phyloP scores from a whole-genome alignment of 129 eudicot species.

The Arctium minus region DNA sequence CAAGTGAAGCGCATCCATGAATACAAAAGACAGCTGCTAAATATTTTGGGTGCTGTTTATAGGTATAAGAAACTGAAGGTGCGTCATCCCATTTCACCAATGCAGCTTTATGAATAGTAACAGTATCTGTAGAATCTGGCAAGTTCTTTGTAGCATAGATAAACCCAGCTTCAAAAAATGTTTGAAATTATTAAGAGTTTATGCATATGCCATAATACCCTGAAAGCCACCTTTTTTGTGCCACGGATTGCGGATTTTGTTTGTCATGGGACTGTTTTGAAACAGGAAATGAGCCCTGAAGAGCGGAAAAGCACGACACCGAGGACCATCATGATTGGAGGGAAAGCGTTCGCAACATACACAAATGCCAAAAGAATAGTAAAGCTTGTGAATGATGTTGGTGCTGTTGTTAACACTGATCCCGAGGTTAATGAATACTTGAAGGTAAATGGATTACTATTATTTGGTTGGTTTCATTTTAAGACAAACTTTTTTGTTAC shows the following conservation, averaged over 20 bases:
- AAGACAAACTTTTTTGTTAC: not conserved
- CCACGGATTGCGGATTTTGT: not conserved
- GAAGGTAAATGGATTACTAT: slow-evolving; percentile 50
- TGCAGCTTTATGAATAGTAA: too few relatives aligned
- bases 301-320: slow-evolving; percentile 76
- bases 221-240: not conserved
- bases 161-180: not conserved
- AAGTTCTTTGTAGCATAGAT: too few relatives aligned
- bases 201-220: not conserved
- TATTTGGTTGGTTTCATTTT: not conserved
- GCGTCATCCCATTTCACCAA: slow-evolving; percentile 1
- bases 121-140: too few relatives aligned
- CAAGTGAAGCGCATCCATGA: slow-evolving; percentile 99
- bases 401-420: slow-evolving; percentile 91
- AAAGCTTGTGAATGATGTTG: slow-evolving; percentile 94
- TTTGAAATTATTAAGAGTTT: not conserved
- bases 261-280: not conserved
- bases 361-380: slow-evolving; percentile 98
- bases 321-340: slow-evolving; percentile 98
- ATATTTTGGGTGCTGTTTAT: slow-evolving; percentile 90
- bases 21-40: slow-evolving; percentile 92
- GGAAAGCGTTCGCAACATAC: slow-evolving; percentile 98
- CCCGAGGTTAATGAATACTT: slow-evolving; percentile 80
- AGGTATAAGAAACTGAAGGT: slow-evolving; percentile 99
- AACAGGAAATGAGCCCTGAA: slow-evolving; percentile 96